These are phyloP conservation scores for Saccharum hybrid DNA, from an alignment of 202 grass and related monocot species.

Conservation along the genomic window DNA sequence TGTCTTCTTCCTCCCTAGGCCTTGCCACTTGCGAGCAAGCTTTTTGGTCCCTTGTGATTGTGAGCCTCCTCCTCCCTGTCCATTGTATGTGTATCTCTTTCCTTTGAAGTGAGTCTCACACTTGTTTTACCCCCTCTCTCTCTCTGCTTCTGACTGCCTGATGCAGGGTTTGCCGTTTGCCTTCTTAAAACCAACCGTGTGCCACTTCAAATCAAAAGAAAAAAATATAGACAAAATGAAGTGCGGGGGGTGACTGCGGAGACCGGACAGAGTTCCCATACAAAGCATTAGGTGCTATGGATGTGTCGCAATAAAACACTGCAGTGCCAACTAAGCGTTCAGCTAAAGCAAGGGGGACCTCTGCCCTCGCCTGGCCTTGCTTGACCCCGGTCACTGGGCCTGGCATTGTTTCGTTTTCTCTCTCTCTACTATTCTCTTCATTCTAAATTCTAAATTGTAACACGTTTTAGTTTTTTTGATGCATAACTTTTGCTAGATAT, in stretches of 20 bases:
- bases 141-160: background rate
- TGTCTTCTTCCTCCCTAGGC: conserved; percentile 55
- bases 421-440: too few species aligned
- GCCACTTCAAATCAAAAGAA: background rate
- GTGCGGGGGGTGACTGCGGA: background rate
- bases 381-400: background rate
- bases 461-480: too few species aligned
- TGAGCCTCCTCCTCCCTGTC: background rate
- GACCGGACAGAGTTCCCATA: conserved; percentile 4
- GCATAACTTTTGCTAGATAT: too few species aligned
- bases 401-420: too few species aligned
- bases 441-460: too few species aligned
- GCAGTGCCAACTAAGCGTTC: conserved; percentile 10
- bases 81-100: background rate
- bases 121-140: background rate
- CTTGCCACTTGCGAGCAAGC: conserved; percentile 16
- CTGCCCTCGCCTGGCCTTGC: background rate
- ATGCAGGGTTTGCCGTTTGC: background rate
- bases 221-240: background rate
- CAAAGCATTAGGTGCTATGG: conserved; percentile 15
- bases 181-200: background rate
- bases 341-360: conserved; percentile 16
- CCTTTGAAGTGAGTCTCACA: background rate
- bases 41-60: background rate
- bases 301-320: background rate